A percentile compares a stretch with the other conserved stretches of the same genome.
Evolutionary conservation across 805 yeast genomes (phyloP).

Genomic region (Wickerhamiella vanderwaltii): DNA sequence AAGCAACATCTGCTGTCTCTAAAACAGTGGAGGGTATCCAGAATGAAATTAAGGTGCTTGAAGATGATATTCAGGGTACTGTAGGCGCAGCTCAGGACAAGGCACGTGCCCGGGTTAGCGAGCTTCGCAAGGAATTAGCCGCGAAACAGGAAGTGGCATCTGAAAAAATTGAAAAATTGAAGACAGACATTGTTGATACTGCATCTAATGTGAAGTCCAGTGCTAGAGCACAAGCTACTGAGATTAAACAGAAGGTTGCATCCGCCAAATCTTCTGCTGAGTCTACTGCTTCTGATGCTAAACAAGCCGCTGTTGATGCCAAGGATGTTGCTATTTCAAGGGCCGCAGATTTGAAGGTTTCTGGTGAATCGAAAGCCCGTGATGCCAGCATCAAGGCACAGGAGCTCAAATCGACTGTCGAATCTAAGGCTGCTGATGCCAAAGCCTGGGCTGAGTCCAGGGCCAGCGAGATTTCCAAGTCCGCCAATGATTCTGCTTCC

Average conservation of each 20-base stretch:
- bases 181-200: neutral
- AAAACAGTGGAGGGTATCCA: neutral
- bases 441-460: neutral
- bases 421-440: neutral
- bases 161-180: neutral
- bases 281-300: neutral
- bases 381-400: neutral
- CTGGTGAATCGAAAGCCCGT: neutral
- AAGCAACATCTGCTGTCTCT: neutral
- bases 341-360: too few species aligned
- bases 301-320: neutral
- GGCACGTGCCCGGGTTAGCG: conserved; percentile 4
- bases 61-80: conserved; percentile 6
- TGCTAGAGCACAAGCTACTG: neutral
- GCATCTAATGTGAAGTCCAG: neutral
- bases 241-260: too few species aligned
- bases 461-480: conserved; percentile 1
- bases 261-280: neutral
- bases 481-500: too few species aligned
- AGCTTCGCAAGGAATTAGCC: neutral
- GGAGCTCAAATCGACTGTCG: neutral
- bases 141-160: neutral
- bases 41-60: neutral
- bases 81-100: conserved; percentile 7
- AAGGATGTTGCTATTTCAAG: neutral